Evolutionary conservation across 768 basidiomycete genomes (phyloP), one percentile per base, ranked within the genome.

Genomic region (Boletus coccyginus): DNA sequence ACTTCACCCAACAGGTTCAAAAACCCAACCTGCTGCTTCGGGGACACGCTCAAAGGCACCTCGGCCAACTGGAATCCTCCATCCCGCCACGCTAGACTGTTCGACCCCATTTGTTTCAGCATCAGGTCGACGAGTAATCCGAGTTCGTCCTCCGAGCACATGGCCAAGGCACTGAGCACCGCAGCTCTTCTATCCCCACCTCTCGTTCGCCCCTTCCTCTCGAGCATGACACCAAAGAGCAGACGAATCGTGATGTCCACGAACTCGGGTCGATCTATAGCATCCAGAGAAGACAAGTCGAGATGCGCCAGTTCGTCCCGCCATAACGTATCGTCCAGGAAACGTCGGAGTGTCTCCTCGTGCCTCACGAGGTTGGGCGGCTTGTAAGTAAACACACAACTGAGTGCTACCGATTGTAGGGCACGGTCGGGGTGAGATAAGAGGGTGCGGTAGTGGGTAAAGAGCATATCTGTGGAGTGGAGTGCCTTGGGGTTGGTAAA

Each of bases 401-500:
- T 79, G 4, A 98, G 75, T 0, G 94, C 84, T 13, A 86, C 75
- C 9, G 74, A 77, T 73, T 97, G 96, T 3, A 98, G 75, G 5
- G 82, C 64, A 14, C 84, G 83, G 61, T 98, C 94, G 3, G 94
- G 91, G 59, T 94, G 87, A 6, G 94, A 87, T 24, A 98, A 80
- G 21, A 92, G 79, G n/a, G 81, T 74, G 14, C 79, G 78, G 72
- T 94, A 96, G 24, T 93, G 67, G 2, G 75, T 49, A 41, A 80
- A 82, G 6, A 98, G 77, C 0, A 78, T 78, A 10, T 87, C 80
- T 0, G 90, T 82, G 8, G 83, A 78, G 66, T 85, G 81, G 2
- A 95, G 75, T 0, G 93, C 91, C 73, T 92, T 96, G n/a, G 95
- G 96, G 66, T 98, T 98, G 62, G 76, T 75, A 68, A 99, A 91